Conservation (phyloP, 768 basidiomycete genomes). For the Rhodocollybia butyracea region DNA sequence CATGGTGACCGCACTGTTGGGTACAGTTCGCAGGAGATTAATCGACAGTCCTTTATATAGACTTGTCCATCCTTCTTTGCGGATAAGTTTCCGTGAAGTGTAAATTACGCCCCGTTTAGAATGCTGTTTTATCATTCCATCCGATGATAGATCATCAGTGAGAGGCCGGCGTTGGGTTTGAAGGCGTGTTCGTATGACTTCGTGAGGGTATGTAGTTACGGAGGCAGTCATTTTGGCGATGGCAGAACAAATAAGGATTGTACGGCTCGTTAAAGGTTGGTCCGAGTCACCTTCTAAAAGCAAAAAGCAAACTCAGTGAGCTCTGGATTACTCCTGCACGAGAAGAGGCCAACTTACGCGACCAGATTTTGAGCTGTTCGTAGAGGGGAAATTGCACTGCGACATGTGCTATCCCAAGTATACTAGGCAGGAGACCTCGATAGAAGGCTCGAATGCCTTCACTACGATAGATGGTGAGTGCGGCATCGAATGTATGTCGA, state of each 20-base stretch:
- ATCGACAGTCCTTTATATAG: slow-evolving; percentile 94
- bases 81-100: slow-evolving; percentile 69
- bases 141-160: slow-evolving; percentile 53
- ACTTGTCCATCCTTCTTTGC: slow-evolving; percentile 83
- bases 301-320: slow-evolving; percentile 1
- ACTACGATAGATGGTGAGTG: slow-evolving; percentile 81
- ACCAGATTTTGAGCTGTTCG: slow-evolving; percentile 83
- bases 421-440: slow-evolving; percentile 87
- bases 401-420: slow-evolving; percentile 92
- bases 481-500: slow-evolving; percentile 87
- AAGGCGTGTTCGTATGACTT: slow-evolving; percentile 96
- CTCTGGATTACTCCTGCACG: slow-evolving; percentile 9
- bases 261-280: slow-evolving; percentile 48
- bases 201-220: slow-evolving; percentile 95
- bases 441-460: slow-evolving; percentile 92
- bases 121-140: slow-evolving; percentile 57
- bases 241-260: slow-evolving; percentile 90
- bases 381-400: slow-evolving; percentile 98
- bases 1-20: slow-evolving; percentile 95
- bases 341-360: slow-evolving; percentile 57
- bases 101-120: slow-evolving; percentile 65
- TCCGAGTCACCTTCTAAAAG: slow-evolving; percentile 41
- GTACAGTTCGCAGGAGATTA: slow-evolving; percentile 92
- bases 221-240: slow-evolving; percentile 95
- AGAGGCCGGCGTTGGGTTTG: slow-evolving; percentile 80